Percentiles rank a stretch among this genome's conserved stretches.
Evolutionary conservation across 345 rosid genomes (phyloP).

Genomic region (Syzygium grande): DNA sequence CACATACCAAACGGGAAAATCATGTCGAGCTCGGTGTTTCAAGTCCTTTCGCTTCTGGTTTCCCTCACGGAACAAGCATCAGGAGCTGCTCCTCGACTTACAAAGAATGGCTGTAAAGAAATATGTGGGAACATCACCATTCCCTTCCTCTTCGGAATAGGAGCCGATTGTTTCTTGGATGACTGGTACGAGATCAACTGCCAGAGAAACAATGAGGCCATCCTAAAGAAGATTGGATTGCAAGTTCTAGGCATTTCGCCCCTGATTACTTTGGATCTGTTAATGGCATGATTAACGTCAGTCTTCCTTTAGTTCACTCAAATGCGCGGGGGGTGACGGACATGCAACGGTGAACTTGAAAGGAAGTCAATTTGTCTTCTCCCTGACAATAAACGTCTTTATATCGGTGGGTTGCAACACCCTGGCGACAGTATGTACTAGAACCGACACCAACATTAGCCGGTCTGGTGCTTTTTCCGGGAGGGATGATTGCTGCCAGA

Average conservation of each 20-base stretch:
- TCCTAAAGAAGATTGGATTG: not conserved
- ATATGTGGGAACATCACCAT: not conserved
- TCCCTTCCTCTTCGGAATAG: conserved; percentile 2
- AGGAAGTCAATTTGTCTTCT: not conserved
- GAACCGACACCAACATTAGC: not conserved
- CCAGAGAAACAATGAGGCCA: not conserved
- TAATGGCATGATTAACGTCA: not conserved
- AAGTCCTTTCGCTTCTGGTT: not conserved
- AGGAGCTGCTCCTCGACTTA: not conserved
- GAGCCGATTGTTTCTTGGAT: not conserved
- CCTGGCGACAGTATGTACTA: not conserved
- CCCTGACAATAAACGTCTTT: not conserved
- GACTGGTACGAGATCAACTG: not conserved
- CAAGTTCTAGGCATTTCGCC: not conserved
- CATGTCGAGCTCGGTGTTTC: not conserved
- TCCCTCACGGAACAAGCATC: not conserved
- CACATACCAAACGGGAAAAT: not conserved
- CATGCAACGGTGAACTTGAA: not conserved
- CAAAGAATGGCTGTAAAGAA: not conserved
- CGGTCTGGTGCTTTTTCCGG: not conserved
- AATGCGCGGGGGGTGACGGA: not conserved
- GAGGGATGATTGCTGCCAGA: not conserved
- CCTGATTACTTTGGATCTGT: accelerated
- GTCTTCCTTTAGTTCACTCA: not conserved
- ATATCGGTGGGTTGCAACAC: not conserved